phyloP scores from a whole-genome alignment of 345 rosid species.

The Isatis tinctoria region DNA sequence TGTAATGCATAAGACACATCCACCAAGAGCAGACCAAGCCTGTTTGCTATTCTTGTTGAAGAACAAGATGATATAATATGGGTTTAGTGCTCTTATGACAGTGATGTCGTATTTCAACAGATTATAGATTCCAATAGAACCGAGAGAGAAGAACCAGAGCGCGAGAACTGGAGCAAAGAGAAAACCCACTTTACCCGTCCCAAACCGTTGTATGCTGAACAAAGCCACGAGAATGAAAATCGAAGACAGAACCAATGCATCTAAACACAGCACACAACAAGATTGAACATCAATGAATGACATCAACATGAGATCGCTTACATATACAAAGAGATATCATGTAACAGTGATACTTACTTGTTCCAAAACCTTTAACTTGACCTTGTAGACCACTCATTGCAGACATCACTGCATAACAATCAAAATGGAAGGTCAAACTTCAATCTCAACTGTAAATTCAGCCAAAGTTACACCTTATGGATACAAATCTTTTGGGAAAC shows the following conservation, averaged over 20 bases:
- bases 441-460: neutral
- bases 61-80: constrained; percentile 68
- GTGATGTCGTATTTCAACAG: constrained; percentile 54
- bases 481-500: neutral
- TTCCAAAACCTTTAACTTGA: constrained; percentile 63
- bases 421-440: neutral
- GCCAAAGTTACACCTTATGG: neutral
- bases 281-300: neutral
- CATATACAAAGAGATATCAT: neutral
- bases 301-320: neutral
- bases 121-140: constrained; percentile 79
- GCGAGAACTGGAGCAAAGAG: constrained; percentile 84
- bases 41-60: constrained; percentile 67
- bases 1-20: constrained; percentile 92
- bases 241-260: constrained; percentile 66
- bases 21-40: constrained; percentile 97
- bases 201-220: constrained; percentile 89
- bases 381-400: constrained; percentile 96
- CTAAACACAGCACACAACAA: constrained; percentile 39
- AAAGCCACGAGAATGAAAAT: constrained; percentile 59
- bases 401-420: constrained; percentile 76
- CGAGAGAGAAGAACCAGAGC: constrained; percentile 88
- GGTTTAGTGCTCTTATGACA: constrained; percentile 82
- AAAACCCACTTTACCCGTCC: constrained; percentile 88
- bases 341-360: constrained; percentile 48